Evolutionary conservation across 2,329 filamentous ascomycete species (phyloP), one percentile per base, ranked within the genome.

Genomic region (Gnomoniopsis smithogilvyi): DNA sequence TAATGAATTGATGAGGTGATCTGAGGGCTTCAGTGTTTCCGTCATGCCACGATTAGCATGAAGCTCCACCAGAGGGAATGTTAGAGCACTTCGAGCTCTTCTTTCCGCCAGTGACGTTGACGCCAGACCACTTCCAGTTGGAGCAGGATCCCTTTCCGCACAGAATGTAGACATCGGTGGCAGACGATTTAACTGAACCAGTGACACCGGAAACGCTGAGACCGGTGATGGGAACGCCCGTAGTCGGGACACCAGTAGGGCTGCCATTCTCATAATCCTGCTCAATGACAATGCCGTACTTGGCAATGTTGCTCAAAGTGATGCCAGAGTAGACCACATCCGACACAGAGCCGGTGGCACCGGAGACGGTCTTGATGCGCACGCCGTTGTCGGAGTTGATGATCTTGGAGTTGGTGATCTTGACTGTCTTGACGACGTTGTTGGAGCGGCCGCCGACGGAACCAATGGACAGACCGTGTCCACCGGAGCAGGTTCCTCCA

Each of bases 341-440:
- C 24, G 72, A 72, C 48, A 80, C 75, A 14, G 68, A 68, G 43
- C 79, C 78, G 0, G 76, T 80, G 3, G 74, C 74, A 50, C 70
- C 76, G 38, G 66, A 75, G 59, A 80, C 72, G 3, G 79, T 80
- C 76, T 82, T 82, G 72, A 82, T 76, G 64, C 76, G 70, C 59
- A 74, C 77, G 45, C 80, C 82, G 66, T 84, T 85, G 49, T 78
- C 72, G 1, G 81, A 83, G 72, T 84, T 73, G 55, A 70, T 65
- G 62, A 86, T 75, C 60, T 72, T 74, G 21, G 73, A 78, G 71
- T 79, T 74, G 59, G 73, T 68, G 63, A 86, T 79, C 43, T 74
- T 72, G 43, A 86, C 77, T 11, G 72, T 75, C 60, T 79, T 70
- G 62, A 86, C 84, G 7, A 65, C 70, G 71, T 85, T 85, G 70